phyloP scores from a whole-genome alignment of 441 rosid species.

The Arabidopsis hybrid region DNA sequence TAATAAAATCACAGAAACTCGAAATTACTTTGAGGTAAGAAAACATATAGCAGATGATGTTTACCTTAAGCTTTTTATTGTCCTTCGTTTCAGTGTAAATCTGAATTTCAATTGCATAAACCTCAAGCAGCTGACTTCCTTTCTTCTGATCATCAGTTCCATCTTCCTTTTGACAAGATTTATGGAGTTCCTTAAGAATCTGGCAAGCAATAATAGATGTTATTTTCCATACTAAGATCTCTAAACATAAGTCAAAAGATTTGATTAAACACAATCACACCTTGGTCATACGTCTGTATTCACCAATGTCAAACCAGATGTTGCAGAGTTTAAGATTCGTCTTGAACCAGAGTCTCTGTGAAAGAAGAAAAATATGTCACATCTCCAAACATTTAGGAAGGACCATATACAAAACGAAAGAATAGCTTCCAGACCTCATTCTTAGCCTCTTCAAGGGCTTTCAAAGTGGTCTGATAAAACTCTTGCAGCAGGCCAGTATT shows the following conservation, averaged over 20 bases:
- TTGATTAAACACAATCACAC: conserved; percentile 47
- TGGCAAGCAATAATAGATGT: conserved; percentile 40
- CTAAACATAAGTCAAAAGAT: conserved; percentile 3
- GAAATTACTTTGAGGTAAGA: conserved; percentile 1
- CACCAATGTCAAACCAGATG: conserved; percentile 98
- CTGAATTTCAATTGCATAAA: conserved; percentile 96
- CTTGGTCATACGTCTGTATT: conserved; percentile 98
- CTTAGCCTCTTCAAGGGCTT: conserved; percentile 99
- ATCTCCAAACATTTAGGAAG: conserved; percentile 22
- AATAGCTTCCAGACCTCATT: conserved; percentile 69
- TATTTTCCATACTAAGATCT: conserved; percentile 8
- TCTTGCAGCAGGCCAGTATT: conserved; percentile 85
- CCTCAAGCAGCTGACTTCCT: conserved; percentile 99
- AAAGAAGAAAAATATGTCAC: conserved; percentile 38
- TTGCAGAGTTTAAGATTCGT: conserved; percentile 98
- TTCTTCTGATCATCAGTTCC: conserved; percentile 99
- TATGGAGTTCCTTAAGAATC: conserved; percentile 96
- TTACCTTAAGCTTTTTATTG: conserved; percentile 96
- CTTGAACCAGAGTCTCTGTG: conserved; percentile 99
- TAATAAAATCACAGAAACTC: conserved; percentile 21
- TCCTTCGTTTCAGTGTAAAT: conserved; percentile 99
- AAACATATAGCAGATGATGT: conserved; percentile 15
- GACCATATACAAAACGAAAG: background rate
- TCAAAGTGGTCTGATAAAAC: conserved; percentile 94
- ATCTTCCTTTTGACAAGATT: conserved; percentile 97